A percentile compares a stretch with the other conserved stretches of the same genome.
Conservation (phyloP, 257 asterid genomes). For the Solanum paucissectum region DNA sequence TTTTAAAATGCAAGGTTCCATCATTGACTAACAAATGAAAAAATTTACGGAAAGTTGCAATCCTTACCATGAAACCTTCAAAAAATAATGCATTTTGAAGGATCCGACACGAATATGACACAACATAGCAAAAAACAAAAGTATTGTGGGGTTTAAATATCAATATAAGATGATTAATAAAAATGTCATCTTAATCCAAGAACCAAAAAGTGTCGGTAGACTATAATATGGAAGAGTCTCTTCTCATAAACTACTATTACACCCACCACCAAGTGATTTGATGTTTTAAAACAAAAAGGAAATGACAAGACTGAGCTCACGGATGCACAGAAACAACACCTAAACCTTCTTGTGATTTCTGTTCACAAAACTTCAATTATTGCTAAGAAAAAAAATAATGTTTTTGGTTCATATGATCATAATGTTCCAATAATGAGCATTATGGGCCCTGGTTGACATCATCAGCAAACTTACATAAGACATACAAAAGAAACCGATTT, state of each 20-base stretch:
- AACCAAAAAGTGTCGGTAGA: constrained; percentile 47
- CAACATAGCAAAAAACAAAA: neutral
- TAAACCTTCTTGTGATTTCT: constrained; percentile 10
- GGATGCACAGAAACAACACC: constrained; percentile 27
- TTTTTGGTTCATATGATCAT: constrained; percentile 15
- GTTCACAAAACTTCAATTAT: constrained; percentile 8
- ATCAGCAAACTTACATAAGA: neutral
- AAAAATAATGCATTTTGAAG: neutral
- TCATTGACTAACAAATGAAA: neutral
- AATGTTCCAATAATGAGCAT: constrained; percentile 28
- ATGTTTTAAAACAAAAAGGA: constrained; percentile 10
- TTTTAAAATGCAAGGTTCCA: neutral
- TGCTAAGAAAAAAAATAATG: neutral
- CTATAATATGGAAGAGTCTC: neutral
- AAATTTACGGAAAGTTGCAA: neutral
- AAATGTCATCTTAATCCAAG: constrained; percentile 10
- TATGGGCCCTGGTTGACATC: constrained; percentile 10
- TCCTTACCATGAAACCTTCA: neutral
- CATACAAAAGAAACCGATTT: neutral
- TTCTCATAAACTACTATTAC: constrained; percentile 7
- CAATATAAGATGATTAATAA: constrained; percentile 7
- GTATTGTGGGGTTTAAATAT: neutral
- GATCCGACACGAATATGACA: neutral
- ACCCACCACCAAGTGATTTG: constrained; percentile 15
- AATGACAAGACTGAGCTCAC: constrained; percentile 35